Base-by-base conservation (phyloP, 1,284 basidiomycete species). In the Ceratobasidium theobromae region DNA sequence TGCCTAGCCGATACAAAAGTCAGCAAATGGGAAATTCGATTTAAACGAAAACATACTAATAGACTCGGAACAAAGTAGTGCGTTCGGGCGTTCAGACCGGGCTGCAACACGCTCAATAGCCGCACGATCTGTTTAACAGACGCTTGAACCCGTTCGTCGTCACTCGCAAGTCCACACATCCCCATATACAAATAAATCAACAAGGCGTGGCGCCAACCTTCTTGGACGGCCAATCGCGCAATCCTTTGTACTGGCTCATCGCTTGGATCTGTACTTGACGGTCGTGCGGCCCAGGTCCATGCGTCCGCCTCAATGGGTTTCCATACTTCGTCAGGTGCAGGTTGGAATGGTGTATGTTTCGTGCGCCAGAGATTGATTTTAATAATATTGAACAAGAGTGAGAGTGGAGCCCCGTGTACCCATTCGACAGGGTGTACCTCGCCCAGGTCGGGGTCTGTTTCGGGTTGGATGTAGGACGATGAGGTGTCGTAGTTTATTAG, bases 121-220 rank as follows among this genome's bases (percentile, higher is more conserved):
- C 30, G 32, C 18, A 52, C 35, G 30, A 65, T 53, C 30, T 65
- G 62, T 11, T 25, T 40, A 4, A 35, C 62, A 12, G 62, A 65
- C 9, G 51, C 11, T 28, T 65, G 62, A 23, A 65, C 62, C 35
- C 62, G 51, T 4, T 27, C 28, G n/a, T 65, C 62, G 18, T 65
- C 51, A 11, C 40, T 45, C 4, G 35, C 53, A 11, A 38, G 51
- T 27, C 51, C 30, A 18, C 51, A 64, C 60, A 64, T 64, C 11
- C 60, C 60, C 58, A 64, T 30, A 18, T 64, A 64, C 14, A 64
- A 40, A 27, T 64, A 64, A 21, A 64, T 64, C 48, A 64, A 52
- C 3, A 35, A 23, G 6, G 58, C 58, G 32, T 64, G 58, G 16
- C 45, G 49, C 58, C 58, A 62, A 0, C n/a, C 46, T 23, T 51